Evolutionary conservation across 75 land plant species (phyloP).

Genomic region (Pinus albicaulis): DNA sequence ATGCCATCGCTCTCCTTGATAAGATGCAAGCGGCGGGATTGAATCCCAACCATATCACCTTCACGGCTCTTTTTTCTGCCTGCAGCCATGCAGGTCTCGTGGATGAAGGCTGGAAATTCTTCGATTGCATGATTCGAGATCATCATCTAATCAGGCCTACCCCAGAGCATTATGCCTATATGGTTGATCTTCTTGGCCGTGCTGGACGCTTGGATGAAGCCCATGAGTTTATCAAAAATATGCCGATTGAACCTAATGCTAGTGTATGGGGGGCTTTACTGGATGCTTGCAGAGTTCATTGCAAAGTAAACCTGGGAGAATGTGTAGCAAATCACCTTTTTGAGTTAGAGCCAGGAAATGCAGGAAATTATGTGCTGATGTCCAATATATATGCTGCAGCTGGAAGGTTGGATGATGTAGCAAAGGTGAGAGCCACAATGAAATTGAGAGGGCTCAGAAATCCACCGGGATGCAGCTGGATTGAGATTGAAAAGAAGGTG

Average conservation of each 20-base stretch:
- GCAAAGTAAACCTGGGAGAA: conserved; percentile 12
- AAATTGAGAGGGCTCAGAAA: not conserved
- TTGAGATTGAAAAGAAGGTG: conserved; percentile 8
- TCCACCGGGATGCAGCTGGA: conserved; percentile 6
- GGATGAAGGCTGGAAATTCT: conserved; percentile 6
- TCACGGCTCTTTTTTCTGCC: conserved; percentile 8
- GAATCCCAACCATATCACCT: not conserved
- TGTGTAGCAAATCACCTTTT: conserved; percentile 10
- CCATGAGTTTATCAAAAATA: not conserved
- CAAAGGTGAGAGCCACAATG: not conserved
- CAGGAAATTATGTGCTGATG: conserved; percentile 9
- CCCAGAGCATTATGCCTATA: conserved; percentile 12
- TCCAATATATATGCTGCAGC: conserved; percentile 21
- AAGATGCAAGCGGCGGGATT: conserved; percentile 1
- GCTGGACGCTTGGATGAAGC: conserved; percentile 20
- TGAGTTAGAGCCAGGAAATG: conserved; percentile 3
- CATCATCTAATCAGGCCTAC: not conserved
- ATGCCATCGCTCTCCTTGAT: conserved; percentile 5
- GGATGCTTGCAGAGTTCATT: conserved; percentile 16
- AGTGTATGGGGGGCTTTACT: conserved; percentile 8
- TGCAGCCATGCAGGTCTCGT: conserved; percentile 21
- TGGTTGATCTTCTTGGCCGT: conserved; percentile 26
- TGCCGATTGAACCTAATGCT: conserved; percentile 11
- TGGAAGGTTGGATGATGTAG: conserved; percentile 7
- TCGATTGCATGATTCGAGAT: conserved; percentile 9